Evolutionary conservation across 768 basidiomycete genomes (phyloP), one percentile per base, ranked within the genome.

Genomic region (Phanerochaete sordida): DNA sequence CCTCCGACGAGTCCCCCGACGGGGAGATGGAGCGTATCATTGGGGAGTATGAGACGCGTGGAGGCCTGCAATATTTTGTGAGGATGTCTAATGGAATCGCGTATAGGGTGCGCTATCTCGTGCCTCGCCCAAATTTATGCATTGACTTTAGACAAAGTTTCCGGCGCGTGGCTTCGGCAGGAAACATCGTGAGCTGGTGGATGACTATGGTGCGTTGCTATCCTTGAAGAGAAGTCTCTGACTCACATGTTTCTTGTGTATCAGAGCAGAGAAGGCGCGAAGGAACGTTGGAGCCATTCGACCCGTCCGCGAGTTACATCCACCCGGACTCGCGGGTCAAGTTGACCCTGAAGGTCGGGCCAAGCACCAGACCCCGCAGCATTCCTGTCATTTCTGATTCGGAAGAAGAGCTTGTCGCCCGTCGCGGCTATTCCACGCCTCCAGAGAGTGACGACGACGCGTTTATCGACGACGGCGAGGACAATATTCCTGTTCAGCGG

Each of bases 251-350:
- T n/a, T 28, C 27, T 48, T 6, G 6, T 24, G 9, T 19, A 28
- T 27, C 60, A 90, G 88, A 79, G 64, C 73, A 67, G 45, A 79
- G 62, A 55, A 79, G 83, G 67, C 68, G 61, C 30, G 69, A 66
- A 5, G 82, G 81, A 21, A 62, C 68, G 8, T 74, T 88, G 23
- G 69, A 69, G 1, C 67, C 71, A 0, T 91, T 92, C 69, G 82
- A 91, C 65, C 88, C 89, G 23, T 78, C 80, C 23, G 83, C 81
- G 16, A 62, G 68, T 37, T 76, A 82, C 59, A 77, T 91, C 11
- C 85, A 89, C 65, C 84, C 84, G 23, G 66, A 77, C 24, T 86
- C 85, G 49, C 85, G 88, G 44, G 70, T 84, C 62, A 76, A 73
- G 64, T 61, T 74, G 45, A 72, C 66, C 39, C 62, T 77, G 52